Evolutionary conservation across 2,329 filamentous ascomycete genomes (phyloP).

Genomic region (Neofusicoccum ribis): DNA sequence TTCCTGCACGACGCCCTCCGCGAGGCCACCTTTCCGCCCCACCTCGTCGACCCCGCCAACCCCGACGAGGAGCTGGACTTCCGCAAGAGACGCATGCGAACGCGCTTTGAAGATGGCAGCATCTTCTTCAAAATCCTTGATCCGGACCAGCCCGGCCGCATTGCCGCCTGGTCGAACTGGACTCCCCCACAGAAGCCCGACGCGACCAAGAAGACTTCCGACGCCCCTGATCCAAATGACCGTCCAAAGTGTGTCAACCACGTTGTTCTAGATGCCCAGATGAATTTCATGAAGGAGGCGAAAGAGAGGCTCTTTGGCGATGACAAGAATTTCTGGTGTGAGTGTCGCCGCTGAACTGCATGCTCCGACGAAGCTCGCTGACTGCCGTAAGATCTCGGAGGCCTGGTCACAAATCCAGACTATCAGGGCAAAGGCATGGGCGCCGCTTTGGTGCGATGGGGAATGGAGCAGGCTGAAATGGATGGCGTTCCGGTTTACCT

Average conservation of each 20-base stretch:
- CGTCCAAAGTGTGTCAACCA: background rate
- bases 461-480: conserved; percentile 30
- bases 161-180: conserved; percentile 23
- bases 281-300: background rate
- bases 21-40: conserved; percentile 1
- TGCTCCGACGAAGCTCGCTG: background rate
- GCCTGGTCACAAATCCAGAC: conserved; percentile 7
- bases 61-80: background rate
- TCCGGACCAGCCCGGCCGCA: background rate
- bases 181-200: background rate
- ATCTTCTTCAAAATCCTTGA: conserved; percentile 7
- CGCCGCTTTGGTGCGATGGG: conserved; percentile 13
- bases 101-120: background rate
- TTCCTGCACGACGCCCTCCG: background rate
- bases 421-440: conserved; percentile 9
- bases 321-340: background rate
- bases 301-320: background rate
- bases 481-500: conserved; percentile 41
- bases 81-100: background rate
- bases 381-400: conserved; percentile 26
- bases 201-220: too few species aligned
- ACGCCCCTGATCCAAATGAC: background rate
- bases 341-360: background rate
- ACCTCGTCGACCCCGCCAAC: background rate
- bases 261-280: background rate